Conservation (phyloP, 1,284 basidiomycete genomes). For the Tremellales sp. region DNA sequence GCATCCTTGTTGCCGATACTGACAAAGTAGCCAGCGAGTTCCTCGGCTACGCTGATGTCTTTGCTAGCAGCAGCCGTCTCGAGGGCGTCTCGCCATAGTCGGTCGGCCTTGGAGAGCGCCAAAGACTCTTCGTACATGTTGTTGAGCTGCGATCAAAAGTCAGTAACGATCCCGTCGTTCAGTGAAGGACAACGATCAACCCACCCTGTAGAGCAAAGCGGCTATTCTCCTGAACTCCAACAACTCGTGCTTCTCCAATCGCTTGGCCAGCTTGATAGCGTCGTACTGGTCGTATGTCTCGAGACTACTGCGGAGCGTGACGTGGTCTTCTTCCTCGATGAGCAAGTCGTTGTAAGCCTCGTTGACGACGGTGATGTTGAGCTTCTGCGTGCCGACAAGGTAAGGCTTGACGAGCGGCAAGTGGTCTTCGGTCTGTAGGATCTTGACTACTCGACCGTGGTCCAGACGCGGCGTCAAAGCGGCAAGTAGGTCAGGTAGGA, state of each 20-base stretch:
- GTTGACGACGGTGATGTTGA: conserved; percentile 95
- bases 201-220: conserved; percentile 88
- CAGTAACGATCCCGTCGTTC: background rate
- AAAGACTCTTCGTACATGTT: conserved; percentile 92
- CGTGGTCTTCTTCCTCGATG: conserved; percentile 98
- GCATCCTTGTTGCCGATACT: conserved; percentile 98
- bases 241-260: conserved; percentile 84
- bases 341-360: conserved; percentile 94
- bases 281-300: conserved; percentile 99
- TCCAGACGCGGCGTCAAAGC: conserved; percentile 91
- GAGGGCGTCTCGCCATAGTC: conserved; percentile 94
- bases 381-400: conserved; percentile 94
- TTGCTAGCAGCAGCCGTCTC: conserved; percentile 81
- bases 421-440: conserved; percentile 78
- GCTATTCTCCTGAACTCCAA: conserved; percentile 94
- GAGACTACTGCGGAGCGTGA: conserved; percentile 90
- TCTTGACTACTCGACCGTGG: conserved; percentile 88
- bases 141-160: conserved; percentile 75
- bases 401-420: conserved; percentile 93
- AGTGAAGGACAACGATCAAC: no score
- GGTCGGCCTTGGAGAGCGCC: conserved; percentile 88
- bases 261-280: conserved; percentile 77
- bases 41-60: conserved; percentile 82
- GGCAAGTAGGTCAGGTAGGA: conserved; percentile 88
- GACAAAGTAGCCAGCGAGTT: conserved; percentile 88